A percentile compares a stretch with the other conserved stretches of the same genome.
phyloP scores from a whole-genome alignment of 164 flowering plant species.

The Brasenia schreberi region DNA sequence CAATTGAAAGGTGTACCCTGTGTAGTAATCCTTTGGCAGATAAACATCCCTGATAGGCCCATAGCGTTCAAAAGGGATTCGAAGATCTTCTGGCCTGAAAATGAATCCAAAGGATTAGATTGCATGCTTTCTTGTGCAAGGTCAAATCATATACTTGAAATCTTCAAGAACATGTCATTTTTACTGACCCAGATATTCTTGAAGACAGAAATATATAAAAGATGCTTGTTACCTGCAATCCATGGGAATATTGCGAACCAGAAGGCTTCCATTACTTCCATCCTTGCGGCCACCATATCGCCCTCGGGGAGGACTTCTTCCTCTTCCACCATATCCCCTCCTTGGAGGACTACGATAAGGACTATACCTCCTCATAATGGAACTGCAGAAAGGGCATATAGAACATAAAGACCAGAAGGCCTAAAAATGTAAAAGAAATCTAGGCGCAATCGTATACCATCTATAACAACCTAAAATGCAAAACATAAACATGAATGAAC shows the following conservation, averaged over 20 bases:
- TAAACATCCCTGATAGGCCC: conserved; percentile 77
- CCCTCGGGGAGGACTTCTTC: conserved; percentile 51
- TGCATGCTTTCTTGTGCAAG: too few relatives aligned
- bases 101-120: not conserved
- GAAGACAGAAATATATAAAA: not conserved
- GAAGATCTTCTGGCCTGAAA: conserved; percentile 69
- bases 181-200: not conserved
- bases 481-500: too few relatives aligned
- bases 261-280: conserved; percentile 54
- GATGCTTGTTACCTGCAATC: conserved; percentile 45
- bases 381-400: conserved; percentile 3
- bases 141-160: not conserved
- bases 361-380: conserved; percentile 38
- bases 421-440: too few relatives aligned
- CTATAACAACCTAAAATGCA: too few relatives aligned
- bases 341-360: conserved; percentile 56
- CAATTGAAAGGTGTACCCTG: conserved; percentile 44
- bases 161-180: not conserved
- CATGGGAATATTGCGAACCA: conserved; percentile 76
- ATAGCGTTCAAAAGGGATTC: conserved; percentile 70
- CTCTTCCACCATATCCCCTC: conserved; percentile 55
- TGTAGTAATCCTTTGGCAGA: conserved; percentile 68
- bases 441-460: too few relatives aligned
- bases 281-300: conserved; percentile 60
- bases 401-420: too few relatives aligned